These are phyloP conservation scores for Gaultheria prostrata DNA, from an alignment of 148 eudicot species.

Conservation along the genomic window DNA sequence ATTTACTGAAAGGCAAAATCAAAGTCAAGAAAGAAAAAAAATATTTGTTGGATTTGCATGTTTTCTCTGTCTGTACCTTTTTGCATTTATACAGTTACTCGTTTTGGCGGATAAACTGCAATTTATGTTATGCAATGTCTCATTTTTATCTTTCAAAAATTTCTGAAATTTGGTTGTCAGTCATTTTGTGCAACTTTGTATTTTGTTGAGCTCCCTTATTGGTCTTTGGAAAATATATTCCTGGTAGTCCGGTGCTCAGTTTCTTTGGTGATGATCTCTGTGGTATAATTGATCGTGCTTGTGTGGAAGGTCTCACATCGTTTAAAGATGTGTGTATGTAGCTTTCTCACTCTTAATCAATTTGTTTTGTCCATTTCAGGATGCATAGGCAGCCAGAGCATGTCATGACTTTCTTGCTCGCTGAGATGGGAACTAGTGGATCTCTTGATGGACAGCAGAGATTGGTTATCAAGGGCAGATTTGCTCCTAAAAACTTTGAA, in stretches of 20 bases:
- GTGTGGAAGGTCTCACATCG: background rate
- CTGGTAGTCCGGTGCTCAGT: background rate
- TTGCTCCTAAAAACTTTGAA: slow-evolving; percentile 42
- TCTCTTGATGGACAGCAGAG: slow-evolving; percentile 50
- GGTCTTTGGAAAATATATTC: background rate
- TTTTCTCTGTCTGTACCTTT: background rate
- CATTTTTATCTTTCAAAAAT: background rate
- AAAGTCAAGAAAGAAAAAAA: background rate
- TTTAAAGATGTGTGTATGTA: background rate
- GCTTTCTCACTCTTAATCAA: background rate
- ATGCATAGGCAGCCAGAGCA: slow-evolving; percentile 54
- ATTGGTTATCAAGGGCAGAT: slow-evolving; percentile 45
- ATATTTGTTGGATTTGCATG: background rate
- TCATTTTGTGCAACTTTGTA: background rate
- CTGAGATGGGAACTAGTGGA: slow-evolving; percentile 46
- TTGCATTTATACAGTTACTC: background rate
- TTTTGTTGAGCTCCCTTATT: background rate
- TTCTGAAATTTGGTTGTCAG: background rate
- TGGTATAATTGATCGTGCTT: background rate
- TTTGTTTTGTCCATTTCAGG: slow-evolving; percentile 25
- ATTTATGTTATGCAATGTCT: background rate
- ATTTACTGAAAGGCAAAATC: background rate
- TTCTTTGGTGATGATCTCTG: background rate
- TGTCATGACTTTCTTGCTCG: slow-evolving; percentile 41
- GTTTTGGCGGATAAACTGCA: background rate